These are phyloP conservation scores for Eucalyptus polyanthemos DNA, from an alignment of 345 rosid species.

Conservation along the genomic window DNA sequence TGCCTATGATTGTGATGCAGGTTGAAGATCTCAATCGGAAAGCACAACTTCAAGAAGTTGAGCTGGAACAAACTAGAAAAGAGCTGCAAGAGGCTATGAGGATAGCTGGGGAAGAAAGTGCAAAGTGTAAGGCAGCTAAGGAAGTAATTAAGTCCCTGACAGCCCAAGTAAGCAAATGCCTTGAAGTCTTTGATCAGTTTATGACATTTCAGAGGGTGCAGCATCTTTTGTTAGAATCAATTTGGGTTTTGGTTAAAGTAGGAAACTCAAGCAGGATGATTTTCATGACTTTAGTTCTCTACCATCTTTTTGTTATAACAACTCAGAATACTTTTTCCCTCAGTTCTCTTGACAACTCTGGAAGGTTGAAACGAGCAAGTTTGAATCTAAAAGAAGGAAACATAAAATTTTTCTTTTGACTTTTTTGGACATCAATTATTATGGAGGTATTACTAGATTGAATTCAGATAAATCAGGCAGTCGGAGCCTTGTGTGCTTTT, in stretches of 20 bases:
- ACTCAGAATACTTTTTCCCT: not conserved
- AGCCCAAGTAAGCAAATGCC: constrained; percentile 36
- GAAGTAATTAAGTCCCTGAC: constrained; percentile 74
- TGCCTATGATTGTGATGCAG: constrained; percentile 3
- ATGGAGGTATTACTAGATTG: not conserved
- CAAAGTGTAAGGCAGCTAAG: constrained; percentile 71
- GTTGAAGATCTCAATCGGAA: constrained; percentile 52
- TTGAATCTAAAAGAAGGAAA: not conserved
- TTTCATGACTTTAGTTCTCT: not conserved
- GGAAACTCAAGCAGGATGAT: not conserved
- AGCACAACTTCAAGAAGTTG: constrained; percentile 55
- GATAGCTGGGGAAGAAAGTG: constrained; percentile 61
- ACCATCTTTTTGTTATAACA: not conserved
- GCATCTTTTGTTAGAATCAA: not conserved
- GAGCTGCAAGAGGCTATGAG: constrained; percentile 54
- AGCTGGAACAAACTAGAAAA: constrained; percentile 46
- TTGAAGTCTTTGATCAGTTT: not conserved
- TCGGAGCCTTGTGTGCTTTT: not conserved
- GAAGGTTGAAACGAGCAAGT: not conserved
- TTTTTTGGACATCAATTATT: not conserved
- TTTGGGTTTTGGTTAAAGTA: not conserved
- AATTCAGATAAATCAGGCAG: not conserved
- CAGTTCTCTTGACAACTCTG: not conserved
- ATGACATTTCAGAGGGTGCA: not conserved
- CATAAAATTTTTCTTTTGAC: not conserved